Evolutionary conservation across 495 filamentous ascomycete species (phyloP), one percentile per base, ranked within the genome.

Genomic region (Penicillium pancosmium): DNA sequence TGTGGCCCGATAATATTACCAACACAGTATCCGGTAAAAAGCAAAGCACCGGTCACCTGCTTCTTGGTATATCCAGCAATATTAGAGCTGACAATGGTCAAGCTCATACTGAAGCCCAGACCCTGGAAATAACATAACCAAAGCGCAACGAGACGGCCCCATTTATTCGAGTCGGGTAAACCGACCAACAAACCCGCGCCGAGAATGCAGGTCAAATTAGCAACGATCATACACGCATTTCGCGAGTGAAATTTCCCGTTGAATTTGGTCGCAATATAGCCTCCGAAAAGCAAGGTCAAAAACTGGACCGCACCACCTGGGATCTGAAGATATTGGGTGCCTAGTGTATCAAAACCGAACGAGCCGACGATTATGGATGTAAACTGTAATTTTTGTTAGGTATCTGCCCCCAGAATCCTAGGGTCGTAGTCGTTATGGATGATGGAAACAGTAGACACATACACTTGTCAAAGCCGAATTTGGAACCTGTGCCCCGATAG

Each of bases 51-150:
- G 0, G 82, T 84, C 5, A 83, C 64, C 54, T 78, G 77, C 59
- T 84, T 84, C 70, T 84, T 84, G 0, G 81, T 84, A 51, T 80
- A 82, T 3, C 82, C 82, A 0, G 81, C 81, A 40, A 84, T 74
- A 57, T 85, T 84, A 5, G 70, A 74, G 52, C 66, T 71, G 3
- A 71, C 61, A 8, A 77, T 70, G 0, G 67, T 84, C 48, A 86
- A 63, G 21, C 77, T 77, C 48, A 87, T 75, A 2, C 85, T 68
- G 7, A 64, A 73, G 55, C 50, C 80, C 68, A 69, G 73, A 58
- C 47, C 80, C 76, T 50, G 85, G 58, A 68, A 86, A 84, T 73
- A 85, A 77, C 36, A 83, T 73, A 48, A 70, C 80, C 67, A 88
- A 11, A 84, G 74, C 0, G 78, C 79, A 3, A 83, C 81, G 6